Evolutionary conservation across 495 filamentous ascomycete genomes (phyloP), one percentile per base, ranked within the genome.

Genomic region (Penicillium alfredii): DNA sequence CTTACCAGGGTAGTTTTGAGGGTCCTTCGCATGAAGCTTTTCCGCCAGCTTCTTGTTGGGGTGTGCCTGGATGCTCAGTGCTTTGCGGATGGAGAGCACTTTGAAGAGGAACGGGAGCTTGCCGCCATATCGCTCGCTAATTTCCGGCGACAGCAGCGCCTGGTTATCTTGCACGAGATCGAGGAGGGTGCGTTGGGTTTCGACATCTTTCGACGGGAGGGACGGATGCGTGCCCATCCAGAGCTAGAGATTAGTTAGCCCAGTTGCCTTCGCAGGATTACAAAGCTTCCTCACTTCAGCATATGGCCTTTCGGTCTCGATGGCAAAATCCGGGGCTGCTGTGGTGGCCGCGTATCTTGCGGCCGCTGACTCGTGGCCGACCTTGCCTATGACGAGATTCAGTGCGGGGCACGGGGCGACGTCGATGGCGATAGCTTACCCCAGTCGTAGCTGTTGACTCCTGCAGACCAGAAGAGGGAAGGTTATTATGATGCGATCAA

Each of bases 141-240:
- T 73, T 7, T 83, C 74, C 2, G 66, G 51, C 1, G 82, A 82
- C 37, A 98, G 71, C 4, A 98, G 74, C 21, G 81, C 77, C 47
- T 85, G 73, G 64, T 98, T 98, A 49, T 87, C 83, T 55, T 88
- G 76, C 16, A 96, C 84, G 20, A 97, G 71, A 38, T 95, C 89
- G 42, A 95, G 83, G 10, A 98, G 74, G 4, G 85, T 85, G 3
- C 90, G 82, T 60, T 88, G 78, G 2, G 92, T 92, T 40, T 74
- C 64, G 32, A 93, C 51, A 53, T 96, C 92, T 59, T 82, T 89
- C 15, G 92, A 97, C 2, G 92, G 92, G 41, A 94, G 82, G 25
- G 87, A 93, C 15, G 90, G 92, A 53, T 98, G 92, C 2, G 92
- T 97, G 49, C 92, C 92, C 92, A 98, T 97, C 92, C 92, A 98